phyloP scores from a whole-genome alignment of 192 early-diverging fungal genomes.

The Backusella luteola region DNA sequence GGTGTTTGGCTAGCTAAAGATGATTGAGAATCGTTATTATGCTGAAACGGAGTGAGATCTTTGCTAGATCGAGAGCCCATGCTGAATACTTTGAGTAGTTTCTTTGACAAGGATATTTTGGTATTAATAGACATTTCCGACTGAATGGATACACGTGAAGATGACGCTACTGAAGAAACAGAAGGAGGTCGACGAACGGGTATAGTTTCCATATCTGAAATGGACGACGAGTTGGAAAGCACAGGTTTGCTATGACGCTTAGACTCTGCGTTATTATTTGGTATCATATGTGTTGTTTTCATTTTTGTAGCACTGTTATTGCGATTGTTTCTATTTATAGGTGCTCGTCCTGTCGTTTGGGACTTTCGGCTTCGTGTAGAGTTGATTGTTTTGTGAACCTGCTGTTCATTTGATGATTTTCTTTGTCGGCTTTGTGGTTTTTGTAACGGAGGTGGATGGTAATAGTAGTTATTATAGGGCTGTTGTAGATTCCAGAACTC shows the following conservation, averaged over 20 bases:
- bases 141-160: constrained; percentile 13
- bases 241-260: background rate
- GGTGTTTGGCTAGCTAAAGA: constrained; percentile 6
- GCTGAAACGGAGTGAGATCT: background rate
- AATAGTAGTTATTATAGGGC: background rate
- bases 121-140: constrained; percentile 25
- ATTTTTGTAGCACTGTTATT: constrained; percentile 2
- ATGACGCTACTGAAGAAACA: constrained; percentile 13
- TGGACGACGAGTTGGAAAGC: background rate
- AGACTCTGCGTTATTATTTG: background rate
- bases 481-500: constrained; percentile 9
- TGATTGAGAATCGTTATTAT: background rate
- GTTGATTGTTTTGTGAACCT: background rate
- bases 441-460: background rate
- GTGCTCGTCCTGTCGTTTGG: background rate
- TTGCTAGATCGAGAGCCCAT: constrained; percentile 26
- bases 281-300: background rate
- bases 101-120: constrained; percentile 27
- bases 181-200: constrained; percentile 13
- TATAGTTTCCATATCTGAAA: background rate
- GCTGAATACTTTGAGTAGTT: constrained; percentile 32
- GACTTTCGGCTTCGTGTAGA: background rate
- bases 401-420: background rate
- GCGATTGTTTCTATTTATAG: background rate
- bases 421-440: constrained; percentile 5